These are phyloP conservation scores for Calonectria hawksworthii DNA, from an alignment of 2,329 filamentous ascomycete species.

Conservation along the genomic window DNA sequence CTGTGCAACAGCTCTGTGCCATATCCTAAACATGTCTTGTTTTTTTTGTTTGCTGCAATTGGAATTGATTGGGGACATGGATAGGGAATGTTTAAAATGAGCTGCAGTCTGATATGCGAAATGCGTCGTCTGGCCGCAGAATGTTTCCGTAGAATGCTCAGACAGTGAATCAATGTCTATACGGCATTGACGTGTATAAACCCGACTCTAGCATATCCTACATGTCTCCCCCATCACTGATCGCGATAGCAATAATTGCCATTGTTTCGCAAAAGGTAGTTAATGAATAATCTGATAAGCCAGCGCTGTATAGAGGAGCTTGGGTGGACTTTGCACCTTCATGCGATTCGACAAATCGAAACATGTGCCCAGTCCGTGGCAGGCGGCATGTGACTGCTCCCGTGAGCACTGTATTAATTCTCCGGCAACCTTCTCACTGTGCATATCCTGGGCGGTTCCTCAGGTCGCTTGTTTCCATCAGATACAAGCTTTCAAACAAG, in stretches of 20 bases:
- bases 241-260: neutral
- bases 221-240: neutral
- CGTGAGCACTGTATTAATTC: neutral
- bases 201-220: neutral
- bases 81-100: neutral
- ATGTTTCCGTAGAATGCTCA: neutral
- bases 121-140: neutral
- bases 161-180: neutral
- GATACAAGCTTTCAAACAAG: constrained; percentile 6
- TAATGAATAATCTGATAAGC: neutral
- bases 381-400: neutral
- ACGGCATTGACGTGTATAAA: neutral
- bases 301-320: neutral
- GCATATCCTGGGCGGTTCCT: neutral
- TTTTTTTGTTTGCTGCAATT: neutral
- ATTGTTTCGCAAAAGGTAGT: neutral
- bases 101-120: neutral
- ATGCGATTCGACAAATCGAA: neutral
- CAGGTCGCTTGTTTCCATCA: constrained; percentile 17
- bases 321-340: neutral
- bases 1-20: neutral
- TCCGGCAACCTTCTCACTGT: neutral
- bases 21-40: neutral
- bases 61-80: neutral
- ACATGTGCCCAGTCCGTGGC: neutral